Evolutionary conservation across 805 yeast species (phyloP).

Genomic region (Wickerhamomyces bisporus): DNA sequence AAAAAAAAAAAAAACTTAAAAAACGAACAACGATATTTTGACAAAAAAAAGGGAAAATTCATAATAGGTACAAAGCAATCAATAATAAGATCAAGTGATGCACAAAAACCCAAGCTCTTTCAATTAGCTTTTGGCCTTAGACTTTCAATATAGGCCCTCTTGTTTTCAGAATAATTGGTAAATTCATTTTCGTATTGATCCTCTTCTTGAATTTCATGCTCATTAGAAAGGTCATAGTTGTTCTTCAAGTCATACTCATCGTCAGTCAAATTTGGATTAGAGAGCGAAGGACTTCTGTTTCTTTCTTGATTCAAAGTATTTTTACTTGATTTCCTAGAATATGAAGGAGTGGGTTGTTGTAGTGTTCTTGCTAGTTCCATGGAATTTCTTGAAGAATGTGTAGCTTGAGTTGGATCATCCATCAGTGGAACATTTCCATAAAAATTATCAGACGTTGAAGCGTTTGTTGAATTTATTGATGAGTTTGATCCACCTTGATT

Average conservation of each 20-base stretch:
- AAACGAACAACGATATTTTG: too few relatives aligned
- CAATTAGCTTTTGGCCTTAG: slow-evolving; percentile 30
- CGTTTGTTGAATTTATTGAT: slow-evolving; percentile 20
- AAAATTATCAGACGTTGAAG: slow-evolving; percentile 24
- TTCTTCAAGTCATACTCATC: slow-evolving; percentile 28
- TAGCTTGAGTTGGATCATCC: slow-evolving; percentile 11
- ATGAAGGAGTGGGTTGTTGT: slow-evolving; percentile 23
- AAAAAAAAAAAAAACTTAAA: too few relatives aligned
- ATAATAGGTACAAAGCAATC: too few relatives aligned
- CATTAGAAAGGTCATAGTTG: slow-evolving; percentile 26
- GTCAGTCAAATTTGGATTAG: slow-evolving; percentile 2
- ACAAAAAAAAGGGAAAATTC: too few relatives aligned
- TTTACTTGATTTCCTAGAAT: slow-evolving; percentile 10
- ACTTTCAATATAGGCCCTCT: slow-evolving; percentile 35
- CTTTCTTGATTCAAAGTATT: not conserved
- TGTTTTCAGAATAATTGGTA: slow-evolving; percentile 40
- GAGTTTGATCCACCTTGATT: slow-evolving; percentile 16
- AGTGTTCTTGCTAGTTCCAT: slow-evolving; percentile 21
- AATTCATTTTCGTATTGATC: slow-evolving; percentile 42
- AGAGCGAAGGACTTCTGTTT: slow-evolving; percentile 12
- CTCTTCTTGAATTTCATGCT: slow-evolving; percentile 34
- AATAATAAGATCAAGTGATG: too few relatives aligned
- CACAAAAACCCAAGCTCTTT: too few relatives aligned
- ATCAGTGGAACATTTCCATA: slow-evolving; percentile 19
- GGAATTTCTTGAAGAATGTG: slow-evolving; percentile 8